Percentiles rank a stretch among this genome's conserved stretches.
Conservation (phyloP, 2,329 filamentous ascomycete genomes). For the Spiromastix sp. region DNA sequence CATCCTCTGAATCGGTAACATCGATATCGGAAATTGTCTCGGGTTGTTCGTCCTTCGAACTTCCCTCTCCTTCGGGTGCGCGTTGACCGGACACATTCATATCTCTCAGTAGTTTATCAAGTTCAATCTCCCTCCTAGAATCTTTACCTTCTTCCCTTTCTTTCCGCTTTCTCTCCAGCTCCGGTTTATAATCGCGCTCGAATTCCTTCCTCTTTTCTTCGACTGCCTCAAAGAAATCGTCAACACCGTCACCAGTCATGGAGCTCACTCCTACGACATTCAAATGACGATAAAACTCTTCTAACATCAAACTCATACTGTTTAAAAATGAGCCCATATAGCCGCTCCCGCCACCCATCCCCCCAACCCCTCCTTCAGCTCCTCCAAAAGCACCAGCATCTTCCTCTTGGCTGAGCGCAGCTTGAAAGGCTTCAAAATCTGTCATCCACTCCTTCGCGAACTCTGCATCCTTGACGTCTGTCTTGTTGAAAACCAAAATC, state of each 20-base stretch:
- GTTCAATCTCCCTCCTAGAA: constrained; percentile 62
- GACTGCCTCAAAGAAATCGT: constrained; percentile 88
- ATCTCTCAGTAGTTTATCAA: constrained; percentile 89
- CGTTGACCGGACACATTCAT: constrained; percentile 57
- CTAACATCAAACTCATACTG: constrained; percentile 94
- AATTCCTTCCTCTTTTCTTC: constrained; percentile 82
- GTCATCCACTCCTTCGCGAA: constrained; percentile 99
- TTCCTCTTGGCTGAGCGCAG: constrained; percentile 71
- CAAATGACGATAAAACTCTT: constrained; percentile 93
- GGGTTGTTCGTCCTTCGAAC: constrained; percentile 20
- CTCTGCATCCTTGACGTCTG: constrained; percentile 79
- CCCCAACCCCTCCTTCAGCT: constrained; percentile 53
- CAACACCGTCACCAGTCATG: constrained; percentile 82
- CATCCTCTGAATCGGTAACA: constrained; percentile 42
- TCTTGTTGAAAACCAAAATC: constrained; percentile 99
- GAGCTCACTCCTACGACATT: constrained; percentile 88
- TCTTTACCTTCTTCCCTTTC: constrained; percentile 69
- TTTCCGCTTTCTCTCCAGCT: constrained; percentile 67
- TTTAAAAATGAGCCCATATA: constrained; percentile 96
- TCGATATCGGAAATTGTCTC: constrained; percentile 41
- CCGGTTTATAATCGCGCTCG: constrained; percentile 78
- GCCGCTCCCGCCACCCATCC: constrained; percentile 62
- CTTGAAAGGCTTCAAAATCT: constrained; percentile 92
- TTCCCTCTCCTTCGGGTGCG: constrained; percentile 8
- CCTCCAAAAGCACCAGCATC: constrained; percentile 63